Conservation (phyloP, 495 filamentous ascomycete genomes). For the Penicillium pulvis region DNA sequence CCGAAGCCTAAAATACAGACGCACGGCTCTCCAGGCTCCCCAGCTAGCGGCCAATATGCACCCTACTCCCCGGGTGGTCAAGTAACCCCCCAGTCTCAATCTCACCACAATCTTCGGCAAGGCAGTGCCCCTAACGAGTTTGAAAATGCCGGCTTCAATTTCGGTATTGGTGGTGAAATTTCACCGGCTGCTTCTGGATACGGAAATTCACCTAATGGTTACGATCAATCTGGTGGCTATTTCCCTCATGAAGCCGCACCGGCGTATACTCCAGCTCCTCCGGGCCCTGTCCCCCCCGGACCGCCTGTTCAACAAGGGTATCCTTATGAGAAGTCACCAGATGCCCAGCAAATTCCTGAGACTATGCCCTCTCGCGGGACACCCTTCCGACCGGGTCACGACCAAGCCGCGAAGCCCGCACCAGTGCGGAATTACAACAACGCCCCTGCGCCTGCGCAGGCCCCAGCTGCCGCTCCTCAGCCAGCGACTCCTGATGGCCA, state of each 20-base stretch:
- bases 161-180: slow-evolving; percentile 67
- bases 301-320: slow-evolving; percentile 24
- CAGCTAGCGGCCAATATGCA: slow-evolving; percentile 32
- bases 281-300: slow-evolving; percentile 12
- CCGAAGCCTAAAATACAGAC: slow-evolving; percentile 30
- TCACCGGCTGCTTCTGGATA: slow-evolving; percentile 39
- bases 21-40: slow-evolving; percentile 21
- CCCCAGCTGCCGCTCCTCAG: slow-evolving; percentile 30
- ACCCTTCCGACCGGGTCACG: slow-evolving; percentile 77
- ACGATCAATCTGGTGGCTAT: slow-evolving; percentile 16
- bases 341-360: slow-evolving; percentile 53
- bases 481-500: slow-evolving; percentile 28
- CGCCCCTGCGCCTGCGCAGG: slow-evolving; percentile 34
- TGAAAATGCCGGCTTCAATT: slow-evolving; percentile 57
- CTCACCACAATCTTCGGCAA: slow-evolving; percentile 66
- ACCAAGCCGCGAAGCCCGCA: slow-evolving; percentile 60
- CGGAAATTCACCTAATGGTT: slow-evolving; percentile 29
- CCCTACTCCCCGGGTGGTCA: slow-evolving; percentile 39
- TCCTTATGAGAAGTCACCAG: slow-evolving; percentile 21
- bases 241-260: slow-evolving; percentile 9
- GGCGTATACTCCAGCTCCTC: neutral
- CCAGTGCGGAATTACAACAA: slow-evolving; percentile 74
- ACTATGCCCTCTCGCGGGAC: slow-evolving; percentile 74
- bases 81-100: slow-evolving; percentile 55
- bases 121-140: slow-evolving; percentile 53